Evolutionary conservation across 768 basidiomycete species (phyloP).

Genomic region (Pulveroboletus frians): DNA sequence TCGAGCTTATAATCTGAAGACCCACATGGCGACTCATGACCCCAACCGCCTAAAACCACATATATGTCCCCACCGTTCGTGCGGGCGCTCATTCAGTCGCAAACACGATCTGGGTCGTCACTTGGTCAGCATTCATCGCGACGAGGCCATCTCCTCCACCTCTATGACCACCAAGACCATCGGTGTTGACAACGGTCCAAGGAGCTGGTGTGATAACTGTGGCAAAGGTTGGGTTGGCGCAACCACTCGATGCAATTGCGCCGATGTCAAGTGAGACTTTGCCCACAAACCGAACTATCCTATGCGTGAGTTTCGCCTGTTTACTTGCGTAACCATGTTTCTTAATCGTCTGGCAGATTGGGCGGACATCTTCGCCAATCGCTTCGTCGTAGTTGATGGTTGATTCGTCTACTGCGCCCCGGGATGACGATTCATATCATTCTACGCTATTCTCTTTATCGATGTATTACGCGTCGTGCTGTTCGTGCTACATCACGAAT

Average conservation of each 20-base stretch:
- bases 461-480: conserved; percentile 64
- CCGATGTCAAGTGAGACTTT: conserved; percentile 52
- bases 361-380: conserved; percentile 34
- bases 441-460: conserved; percentile 38
- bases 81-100: conserved; percentile 87
- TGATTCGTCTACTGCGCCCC: conserved; percentile 31
- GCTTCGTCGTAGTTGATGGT: conserved; percentile 38
- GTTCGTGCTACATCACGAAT: conserved; percentile 48
- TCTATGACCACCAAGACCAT: conserved; percentile 44
- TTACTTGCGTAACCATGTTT: neutral
- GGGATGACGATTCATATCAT: conserved; percentile 30
- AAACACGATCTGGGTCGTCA: conserved; percentile 94
- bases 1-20: conserved; percentile 91
- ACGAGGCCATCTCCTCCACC: conserved; percentile 47
- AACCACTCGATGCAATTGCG: conserved; percentile 53
- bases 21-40: conserved; percentile 92
- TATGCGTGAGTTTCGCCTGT: conserved; percentile 25
- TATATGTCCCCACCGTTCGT: conserved; percentile 78
- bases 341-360: conserved; percentile 25
- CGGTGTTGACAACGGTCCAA: conserved; percentile 59
- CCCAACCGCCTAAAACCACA: conserved; percentile 88
- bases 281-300: conserved; percentile 10
- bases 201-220: conserved; percentile 70
- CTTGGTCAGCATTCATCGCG: conserved; percentile 78
- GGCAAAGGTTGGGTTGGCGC: conserved; percentile 64